Conservation (phyloP, 768 basidiomycete genomes). For the Leccinum boreale region DNA sequence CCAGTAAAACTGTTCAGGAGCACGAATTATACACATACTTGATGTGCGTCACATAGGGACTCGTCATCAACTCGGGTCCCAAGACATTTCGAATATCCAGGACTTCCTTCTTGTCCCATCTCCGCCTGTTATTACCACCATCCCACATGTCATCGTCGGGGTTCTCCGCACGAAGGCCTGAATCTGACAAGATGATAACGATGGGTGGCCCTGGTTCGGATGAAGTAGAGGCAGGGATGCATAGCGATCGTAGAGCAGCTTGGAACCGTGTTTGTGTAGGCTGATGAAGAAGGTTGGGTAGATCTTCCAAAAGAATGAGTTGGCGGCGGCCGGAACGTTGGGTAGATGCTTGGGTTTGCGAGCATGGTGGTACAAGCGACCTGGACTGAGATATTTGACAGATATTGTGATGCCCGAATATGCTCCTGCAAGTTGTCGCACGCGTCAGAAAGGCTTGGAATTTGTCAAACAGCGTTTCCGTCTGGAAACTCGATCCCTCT, state of each 20-base stretch:
- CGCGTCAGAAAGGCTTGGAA: conserved; percentile 75
- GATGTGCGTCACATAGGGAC: conserved; percentile 77
- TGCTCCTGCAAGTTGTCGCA: conserved; percentile 55
- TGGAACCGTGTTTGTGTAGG: conserved; percentile 73
- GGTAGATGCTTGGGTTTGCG: neutral
- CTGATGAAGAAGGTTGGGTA: conserved; percentile 85
- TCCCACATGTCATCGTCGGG: conserved; percentile 48
- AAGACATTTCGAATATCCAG: conserved; percentile 70
- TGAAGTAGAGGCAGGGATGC: conserved; percentile 23
- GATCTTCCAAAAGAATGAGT: conserved; percentile 80
- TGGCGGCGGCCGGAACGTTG: conserved; percentile 37
- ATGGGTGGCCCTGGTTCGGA: conserved; percentile 49
- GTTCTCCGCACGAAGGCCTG: conserved; percentile 71
- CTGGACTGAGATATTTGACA: conserved; percentile 5
- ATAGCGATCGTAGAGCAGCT: conserved; percentile 58
- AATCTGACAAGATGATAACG: conserved; percentile 79
- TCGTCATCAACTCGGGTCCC: conserved; percentile 62
- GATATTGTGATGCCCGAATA: conserved; percentile 36
- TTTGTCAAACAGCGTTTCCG: conserved; percentile 50
- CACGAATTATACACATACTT: conserved; percentile 44
- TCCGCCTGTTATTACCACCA: conserved; percentile 36
- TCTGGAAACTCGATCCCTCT: conserved; percentile 13
- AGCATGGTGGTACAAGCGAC: conserved; percentile 2
- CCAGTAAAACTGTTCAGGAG: neutral
- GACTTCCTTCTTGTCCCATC: conserved; percentile 51